Percentiles rank a stretch among this genome's conserved stretches.
Evolutionary conservation across 2,329 filamentous ascomycete species (phyloP).

Genomic region (Cladosporium sp.): DNA sequence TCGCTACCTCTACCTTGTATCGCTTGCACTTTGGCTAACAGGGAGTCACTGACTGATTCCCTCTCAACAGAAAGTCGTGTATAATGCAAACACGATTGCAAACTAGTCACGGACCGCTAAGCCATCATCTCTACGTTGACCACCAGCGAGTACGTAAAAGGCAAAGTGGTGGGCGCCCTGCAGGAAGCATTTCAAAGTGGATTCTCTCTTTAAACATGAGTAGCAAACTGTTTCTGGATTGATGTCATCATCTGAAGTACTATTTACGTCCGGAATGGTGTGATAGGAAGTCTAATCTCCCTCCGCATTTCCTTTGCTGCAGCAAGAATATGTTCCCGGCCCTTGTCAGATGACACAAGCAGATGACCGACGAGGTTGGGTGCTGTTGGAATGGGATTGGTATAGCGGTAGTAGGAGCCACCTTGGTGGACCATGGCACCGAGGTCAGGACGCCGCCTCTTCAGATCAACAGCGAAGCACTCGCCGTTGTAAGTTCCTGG

Average conservation of each 20-base stretch:
- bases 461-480: background rate
- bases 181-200: too few species aligned
- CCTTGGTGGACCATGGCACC: background rate
- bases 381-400: background rate
- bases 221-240: background rate
- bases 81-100: too few species aligned
- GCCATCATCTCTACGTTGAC: too few species aligned
- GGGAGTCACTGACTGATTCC: too few species aligned
- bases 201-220: too few species aligned
- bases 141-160: too few species aligned
- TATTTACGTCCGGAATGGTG: background rate
- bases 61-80: too few species aligned
- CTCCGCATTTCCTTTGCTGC: background rate
- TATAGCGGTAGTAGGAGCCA: background rate
- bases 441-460: background rate
- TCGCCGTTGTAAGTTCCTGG: background rate
- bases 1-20: too few species aligned
- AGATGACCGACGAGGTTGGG: background rate
- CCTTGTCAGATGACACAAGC: background rate
- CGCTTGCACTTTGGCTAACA: too few species aligned
- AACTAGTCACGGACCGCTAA: too few species aligned
- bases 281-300: background rate
- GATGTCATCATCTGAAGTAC: background rate
- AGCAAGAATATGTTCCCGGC: background rate
- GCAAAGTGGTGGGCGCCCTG: too few species aligned